Evolutionary conservation across 2,329 filamentous ascomycete species (phyloP).

Genomic region (Sordariomycetes sp.): DNA sequence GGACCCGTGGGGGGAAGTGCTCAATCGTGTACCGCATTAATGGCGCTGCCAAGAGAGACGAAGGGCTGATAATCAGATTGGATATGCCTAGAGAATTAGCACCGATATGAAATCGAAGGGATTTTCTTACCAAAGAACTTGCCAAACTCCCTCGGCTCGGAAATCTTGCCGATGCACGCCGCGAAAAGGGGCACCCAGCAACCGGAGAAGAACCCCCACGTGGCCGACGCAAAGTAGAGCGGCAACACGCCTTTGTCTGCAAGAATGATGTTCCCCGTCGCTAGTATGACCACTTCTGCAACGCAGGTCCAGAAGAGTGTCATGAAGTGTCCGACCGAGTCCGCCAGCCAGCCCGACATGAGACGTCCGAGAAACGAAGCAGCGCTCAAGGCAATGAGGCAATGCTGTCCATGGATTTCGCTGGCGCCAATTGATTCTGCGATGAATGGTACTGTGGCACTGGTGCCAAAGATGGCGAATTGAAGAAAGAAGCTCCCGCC

Average conservation of each 20-base stretch:
- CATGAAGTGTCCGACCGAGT: not conserved
- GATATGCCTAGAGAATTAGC: not conserved
- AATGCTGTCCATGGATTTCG: not conserved
- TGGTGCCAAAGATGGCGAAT: not conserved
- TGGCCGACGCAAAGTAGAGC: not conserved
- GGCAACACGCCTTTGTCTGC: not conserved
- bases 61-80: not conserved
- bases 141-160: not conserved
- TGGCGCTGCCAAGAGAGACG: not conserved
- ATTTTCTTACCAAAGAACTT: not conserved
- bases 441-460: not conserved
- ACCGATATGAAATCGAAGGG: not conserved
- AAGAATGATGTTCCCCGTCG: not conserved
- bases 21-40: not conserved
- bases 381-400: not conserved
- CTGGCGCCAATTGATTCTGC: not conserved
- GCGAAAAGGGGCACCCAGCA: not conserved
- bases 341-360: not conserved
- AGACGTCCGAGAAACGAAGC: not conserved
- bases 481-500: slow-evolving; percentile 1
- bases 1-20: not conserved
- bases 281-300: not conserved
- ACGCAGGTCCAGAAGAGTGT: not conserved
- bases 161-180: not conserved
- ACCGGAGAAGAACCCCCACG: not conserved